Base-by-base conservation (phyloP, 2,329 filamentous ascomycete species). In the Ciborinia camelliae region DNA sequence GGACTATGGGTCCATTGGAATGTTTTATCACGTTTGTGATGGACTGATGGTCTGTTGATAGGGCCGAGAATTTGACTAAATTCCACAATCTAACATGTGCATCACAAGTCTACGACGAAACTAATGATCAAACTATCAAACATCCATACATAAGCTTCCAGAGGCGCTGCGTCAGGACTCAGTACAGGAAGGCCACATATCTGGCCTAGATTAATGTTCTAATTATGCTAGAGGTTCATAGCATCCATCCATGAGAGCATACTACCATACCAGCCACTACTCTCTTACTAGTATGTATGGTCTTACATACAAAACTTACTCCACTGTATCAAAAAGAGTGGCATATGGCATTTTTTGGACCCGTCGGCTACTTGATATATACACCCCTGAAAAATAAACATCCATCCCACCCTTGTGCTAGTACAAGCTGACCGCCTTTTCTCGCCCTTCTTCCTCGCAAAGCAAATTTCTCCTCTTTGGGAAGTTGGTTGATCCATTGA, bases 401-500 rank as follows among this genome's bases (percentile, higher is more conserved):
- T 51, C 20, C 20, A 63, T 63, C 62, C 52, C 62, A 63, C 62
- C 62, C 52, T 63, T 59, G 62, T 41, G 52, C 52, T 41, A 39
- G 32, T 50, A 23, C 20, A 51, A 58, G 23, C 53, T 63, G 62
- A 63, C 62, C 62, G 62, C 62, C 53, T 39, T 59, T 63, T 41
- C 41, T 39, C 51, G 50, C 52, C 50, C 39, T 45, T 28, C 47
- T 47, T 37, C n/a, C 50, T 62, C 51, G 50, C 39, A 62, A 48
- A 63, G 61, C 61, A 63, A 50, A 23, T 37, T 63, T 48, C 62
- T 35, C 53, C 53, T 41, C 18, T 63, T 59, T 63, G 41, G 52
- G 43, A 63, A 63, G 53, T 48, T 59, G 26, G 50, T 63, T 63
- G 18, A 58, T 63, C 61, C 10, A 14, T 63, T 66, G 65, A 65